Evolutionary conservation across 163 green algal genomes (phyloP), one percentile per base, ranked within the genome.

Genomic region (Chlorella variabilis): DNA sequence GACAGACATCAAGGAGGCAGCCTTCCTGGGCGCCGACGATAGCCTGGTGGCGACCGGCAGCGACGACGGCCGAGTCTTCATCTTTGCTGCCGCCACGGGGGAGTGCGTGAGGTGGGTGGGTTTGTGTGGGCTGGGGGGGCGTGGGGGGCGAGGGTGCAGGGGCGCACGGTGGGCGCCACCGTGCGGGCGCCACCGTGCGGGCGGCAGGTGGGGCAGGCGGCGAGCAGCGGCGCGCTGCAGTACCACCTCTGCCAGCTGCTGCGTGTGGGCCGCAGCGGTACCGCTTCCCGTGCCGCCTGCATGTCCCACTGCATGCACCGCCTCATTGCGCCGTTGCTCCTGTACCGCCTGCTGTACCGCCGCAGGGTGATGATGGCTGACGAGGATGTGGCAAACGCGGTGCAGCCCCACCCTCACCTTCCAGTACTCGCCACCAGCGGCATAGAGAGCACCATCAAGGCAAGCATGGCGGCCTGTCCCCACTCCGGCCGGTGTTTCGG

Each of bases 1-100:
- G 68, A 98, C 94, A 0, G 94, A 98, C 88, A 97, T 97, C 83
- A 98, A 98, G 88, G 94, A 97, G 80, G 86, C 86, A 0, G 74
- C 70, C 2, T 98, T 95, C 67, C n/a, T 95, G 33, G 93, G 92
- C 0, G 21, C 58, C 3, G 62, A 80, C 4, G 84, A 94, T 51
- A 42, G 69, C 7, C 62, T 95, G 65, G 89, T 98, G 29, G 94
- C 93, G 4, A 73, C 73, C 67, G 92, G 93, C n/a, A 93, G 83
- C 42, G 95, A 98, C 78, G 89, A 94, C 68, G 94, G 94, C 31
- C 85, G 84, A 15, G 89, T 97, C n/a, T 96, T 93, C 82, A 89
- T 98, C 25, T 98, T 95, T 78, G 74, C 91, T 34, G 85, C 90
- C 2, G 78, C 75, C 34, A 74, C 29, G 18, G 62, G 79, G 31